Evolutionary conservation across 2,329 filamentous ascomycete species (phyloP), one percentile per base, ranked within the genome.

Genomic region (Colletotrichum cordylinicola): DNA sequence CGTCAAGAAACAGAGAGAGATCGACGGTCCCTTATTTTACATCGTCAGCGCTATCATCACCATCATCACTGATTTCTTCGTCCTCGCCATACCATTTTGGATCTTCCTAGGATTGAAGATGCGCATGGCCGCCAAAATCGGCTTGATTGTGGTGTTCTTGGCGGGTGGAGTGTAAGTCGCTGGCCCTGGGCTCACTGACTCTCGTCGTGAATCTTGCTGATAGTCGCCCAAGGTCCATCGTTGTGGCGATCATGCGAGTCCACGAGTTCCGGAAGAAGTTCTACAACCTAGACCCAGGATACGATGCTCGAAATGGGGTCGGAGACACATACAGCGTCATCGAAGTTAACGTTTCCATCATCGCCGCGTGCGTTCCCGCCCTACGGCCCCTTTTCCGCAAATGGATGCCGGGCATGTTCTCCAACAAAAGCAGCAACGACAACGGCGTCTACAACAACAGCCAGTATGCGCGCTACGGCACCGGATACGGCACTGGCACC

Each of bases 71-170:
- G 67, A 77, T 10, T 58, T 77, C 21, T 29, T 74, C 21, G 75
- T 74, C 12, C 66, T 77, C 9, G 76, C 80, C 2, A 78, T 88
- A 16, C 86, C 87, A 0, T 82, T 87, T 27, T 83, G 81, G 77
- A 84, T 87, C 27, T 87, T 88, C 62, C 68, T 84, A 8, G 82
- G 82, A 4, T 80, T 88, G 12, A 85, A 84, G 37, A 86, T 88
- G 79, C 81, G 82, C 4, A 78, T 77, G 33, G 82, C 80, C 37
- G 82, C 83, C 21, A 87, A 87, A 72, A 78, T 84, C 8, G 85
- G 84, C 2, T 76, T 87, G 7, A 82, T 88, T 43, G 76, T 81
- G 8, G 82, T 88, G 4, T 88, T 88, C 70, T 75, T 84, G 2
- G 74, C 86, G 4, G 86, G 86, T 37, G 79, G 77, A 8, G 68